Conservation (phyloP, 768 basidiomycete genomes). For the Leccinum uliginosum region DNA sequence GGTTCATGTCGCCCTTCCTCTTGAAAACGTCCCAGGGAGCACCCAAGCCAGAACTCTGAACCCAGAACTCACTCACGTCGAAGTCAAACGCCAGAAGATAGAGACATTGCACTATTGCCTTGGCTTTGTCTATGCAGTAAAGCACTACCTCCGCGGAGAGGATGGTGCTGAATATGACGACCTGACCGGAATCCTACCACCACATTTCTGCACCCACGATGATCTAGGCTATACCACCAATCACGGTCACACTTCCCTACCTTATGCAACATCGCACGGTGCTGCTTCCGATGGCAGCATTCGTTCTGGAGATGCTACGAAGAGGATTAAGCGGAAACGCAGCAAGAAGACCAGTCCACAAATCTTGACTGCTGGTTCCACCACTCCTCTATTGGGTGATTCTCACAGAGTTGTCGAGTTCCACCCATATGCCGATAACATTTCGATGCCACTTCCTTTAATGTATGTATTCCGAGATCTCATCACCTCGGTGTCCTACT, state of each 20-base stretch:
- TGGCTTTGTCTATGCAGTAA: constrained; percentile 65
- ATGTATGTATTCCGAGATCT: constrained; percentile 43
- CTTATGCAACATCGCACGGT: constrained; percentile 42
- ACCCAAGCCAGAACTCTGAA: constrained; percentile 51
- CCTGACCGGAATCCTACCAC: constrained; percentile 62
- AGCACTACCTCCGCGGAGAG: constrained; percentile 82
- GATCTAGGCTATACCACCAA: constrained; percentile 39
- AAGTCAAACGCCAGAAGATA: constrained; percentile 63
- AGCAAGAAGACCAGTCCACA: constrained; percentile 49
- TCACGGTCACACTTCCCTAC: constrained; percentile 27
- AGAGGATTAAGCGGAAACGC: constrained; percentile 65
- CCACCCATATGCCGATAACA: constrained; percentile 50
- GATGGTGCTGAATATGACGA: constrained; percentile 71
- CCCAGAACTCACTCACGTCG: constrained; percentile 41
- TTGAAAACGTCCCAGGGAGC: constrained; percentile 39
- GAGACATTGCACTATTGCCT: constrained; percentile 66
- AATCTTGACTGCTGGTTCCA: constrained; percentile 28
- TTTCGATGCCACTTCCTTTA: constrained; percentile 77
- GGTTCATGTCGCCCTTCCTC: constrained; percentile 69
- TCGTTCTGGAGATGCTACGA: constrained; percentile 49
- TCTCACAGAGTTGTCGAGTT: constrained; percentile 57
- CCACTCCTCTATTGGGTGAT: constrained; percentile 61
- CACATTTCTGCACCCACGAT: constrained; percentile 49
- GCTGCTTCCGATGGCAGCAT: constrained; percentile 22
- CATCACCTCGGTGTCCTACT: neutral